Evolutionary conservation across 129 eudicot species (phyloP).

Genomic region (Cynara cardunculus): DNA sequence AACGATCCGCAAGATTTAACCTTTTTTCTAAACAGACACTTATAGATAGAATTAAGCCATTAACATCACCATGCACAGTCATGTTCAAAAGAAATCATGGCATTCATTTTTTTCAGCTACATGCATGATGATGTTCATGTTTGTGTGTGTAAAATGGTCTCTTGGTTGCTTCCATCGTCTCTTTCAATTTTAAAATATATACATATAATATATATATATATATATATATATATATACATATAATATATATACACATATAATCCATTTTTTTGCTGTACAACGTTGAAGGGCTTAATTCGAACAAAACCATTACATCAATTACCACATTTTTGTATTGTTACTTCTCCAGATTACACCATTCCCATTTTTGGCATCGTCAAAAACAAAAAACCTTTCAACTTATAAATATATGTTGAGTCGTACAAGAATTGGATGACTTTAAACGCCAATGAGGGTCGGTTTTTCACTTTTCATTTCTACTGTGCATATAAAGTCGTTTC

Average conservation of each 20-base stretch:
- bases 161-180: constrained; percentile 9
- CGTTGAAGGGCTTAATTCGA: neutral
- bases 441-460: neutral
- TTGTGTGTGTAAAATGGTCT: constrained; percentile 9
- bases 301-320: neutral
- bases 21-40: no score
- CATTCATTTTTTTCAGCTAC: neutral
- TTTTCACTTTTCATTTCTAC: neutral
- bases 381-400: neutral
- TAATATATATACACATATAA: neutral
- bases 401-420: neutral
- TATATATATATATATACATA: neutral
- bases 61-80: neutral
- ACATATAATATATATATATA: no score
- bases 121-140: constrained; percentile 16
- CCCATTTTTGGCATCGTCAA: neutral
- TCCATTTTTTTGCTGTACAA: neutral
- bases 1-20: neutral
- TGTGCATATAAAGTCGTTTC: neutral
- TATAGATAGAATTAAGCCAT: neutral
- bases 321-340: neutral
- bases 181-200: neutral
- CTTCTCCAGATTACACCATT: neutral
- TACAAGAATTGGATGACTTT: constrained; percentile 7
- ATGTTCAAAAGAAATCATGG: neutral